Percentiles rank a stretch among this genome's conserved stretches.
phyloP scores from a whole-genome alignment of 352 stramenopile species.

The Aphanomyces astaci region DNA sequence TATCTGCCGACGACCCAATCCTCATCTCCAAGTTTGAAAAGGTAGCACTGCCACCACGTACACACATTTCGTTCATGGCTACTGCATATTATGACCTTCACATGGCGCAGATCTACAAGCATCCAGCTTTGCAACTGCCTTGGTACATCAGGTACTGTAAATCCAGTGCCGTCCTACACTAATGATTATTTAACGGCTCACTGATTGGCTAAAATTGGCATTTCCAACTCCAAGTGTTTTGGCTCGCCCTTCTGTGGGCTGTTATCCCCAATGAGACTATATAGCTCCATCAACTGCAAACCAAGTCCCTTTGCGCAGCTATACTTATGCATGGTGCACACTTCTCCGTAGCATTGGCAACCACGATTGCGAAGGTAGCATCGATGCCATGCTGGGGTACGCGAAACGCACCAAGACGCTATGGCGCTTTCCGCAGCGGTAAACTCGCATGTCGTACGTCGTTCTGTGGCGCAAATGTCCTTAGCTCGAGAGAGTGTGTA shows the following conservation, averaged over 20 bases:
- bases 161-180: too few species aligned
- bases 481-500: constrained; percentile 3
- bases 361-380: constrained; percentile 79
- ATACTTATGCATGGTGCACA: too few species aligned
- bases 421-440: constrained; percentile 67
- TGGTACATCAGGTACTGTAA: constrained; percentile 87
- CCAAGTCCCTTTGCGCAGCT: too few species aligned
- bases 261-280: too few species aligned
- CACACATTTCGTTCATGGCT: too few species aligned
- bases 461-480: background rate
- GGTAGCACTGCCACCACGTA: constrained; percentile 35
- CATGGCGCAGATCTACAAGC: constrained; percentile 56
- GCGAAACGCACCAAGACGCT: constrained; percentile 52
- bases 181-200: too few species aligned
- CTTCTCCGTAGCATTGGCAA: constrained; percentile 83
- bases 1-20: constrained; percentile 44
- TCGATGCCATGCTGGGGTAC: constrained; percentile 76
- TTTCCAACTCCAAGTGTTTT: too few species aligned
- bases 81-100: too few species aligned
- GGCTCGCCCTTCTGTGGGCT: too few species aligned
- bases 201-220: too few species aligned
- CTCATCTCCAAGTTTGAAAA: constrained; percentile 68
- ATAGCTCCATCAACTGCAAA: too few species aligned
- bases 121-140: constrained; percentile 50
- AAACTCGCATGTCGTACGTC: background rate